These are phyloP conservation scores for Grigorovia transvaalensis DNA, from an alignment of 805 yeast species.

Conservation along the genomic window DNA sequence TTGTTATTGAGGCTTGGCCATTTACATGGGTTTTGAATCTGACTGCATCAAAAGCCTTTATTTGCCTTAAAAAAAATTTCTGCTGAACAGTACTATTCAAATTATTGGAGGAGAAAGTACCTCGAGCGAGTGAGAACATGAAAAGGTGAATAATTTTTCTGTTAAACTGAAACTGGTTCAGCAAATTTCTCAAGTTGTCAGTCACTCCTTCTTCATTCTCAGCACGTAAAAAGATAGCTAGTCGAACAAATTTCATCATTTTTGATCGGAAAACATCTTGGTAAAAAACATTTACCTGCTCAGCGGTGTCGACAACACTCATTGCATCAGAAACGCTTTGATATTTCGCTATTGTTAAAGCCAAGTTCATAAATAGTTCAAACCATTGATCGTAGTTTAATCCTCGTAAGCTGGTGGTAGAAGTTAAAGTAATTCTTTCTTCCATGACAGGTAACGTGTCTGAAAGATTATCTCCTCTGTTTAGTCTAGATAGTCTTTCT, in stretches of 20 bases:
- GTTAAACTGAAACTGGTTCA: constrained; percentile 67
- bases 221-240: constrained; percentile 45
- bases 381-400: constrained; percentile 76
- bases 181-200: constrained; percentile 48
- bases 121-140: constrained; percentile 49
- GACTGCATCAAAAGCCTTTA: constrained; percentile 77
- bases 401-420: constrained; percentile 61
- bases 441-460: constrained; percentile 29
- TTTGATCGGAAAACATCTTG: constrained; percentile 52
- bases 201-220: constrained; percentile 44
- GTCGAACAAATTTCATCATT: constrained; percentile 51
- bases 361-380: constrained; percentile 67
- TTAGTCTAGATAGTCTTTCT: constrained; percentile 54
- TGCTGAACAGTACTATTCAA: constrained; percentile 77
- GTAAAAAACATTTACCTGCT: constrained; percentile 66
- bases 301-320: constrained; percentile 63
- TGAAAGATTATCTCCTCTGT: constrained; percentile 41
- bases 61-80: constrained; percentile 78
- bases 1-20: constrained; percentile 71
- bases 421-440: constrained; percentile 36
- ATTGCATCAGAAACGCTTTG: constrained; percentile 54
- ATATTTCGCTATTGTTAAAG: constrained; percentile 53
- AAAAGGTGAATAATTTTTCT: constrained; percentile 58
- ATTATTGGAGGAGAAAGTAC: constrained; percentile 45
- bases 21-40: constrained; percentile 42